These are phyloP conservation scores for Sorghum bicolor DNA, from an alignment of 176 grass and related monocot genomes.

Conservation along the genomic window Sorghum_bicolor_NCBIv3 NC_012871.2:1200001-1200500, in stretches of 20 bases:
- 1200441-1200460: not conserved
- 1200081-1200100: not conserved
- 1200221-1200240: too few species aligned
- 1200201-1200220: too few species aligned
- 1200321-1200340: not conserved
- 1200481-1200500: not conserved
- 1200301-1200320: not conserved
- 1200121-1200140: not conserved
- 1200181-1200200: not conserved
- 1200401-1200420: not conserved
- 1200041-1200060: not conserved
- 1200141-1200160: not conserved
- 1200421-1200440: not conserved
- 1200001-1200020: not conserved
- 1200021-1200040: not conserved
- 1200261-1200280: not conserved
- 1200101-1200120: not conserved
- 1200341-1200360: not conserved
- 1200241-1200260: not conserved
- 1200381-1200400: not conserved
- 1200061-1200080: not conserved
- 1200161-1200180: not conserved
- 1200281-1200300: not conserved
- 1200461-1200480: constrained; percentile 8
- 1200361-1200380: not conserved